Percentiles rank a stretch among this genome's conserved stretches.
Conservation (phyloP, 495 filamentous ascomycete species). For the Aspergillus mulundensis region DNA sequence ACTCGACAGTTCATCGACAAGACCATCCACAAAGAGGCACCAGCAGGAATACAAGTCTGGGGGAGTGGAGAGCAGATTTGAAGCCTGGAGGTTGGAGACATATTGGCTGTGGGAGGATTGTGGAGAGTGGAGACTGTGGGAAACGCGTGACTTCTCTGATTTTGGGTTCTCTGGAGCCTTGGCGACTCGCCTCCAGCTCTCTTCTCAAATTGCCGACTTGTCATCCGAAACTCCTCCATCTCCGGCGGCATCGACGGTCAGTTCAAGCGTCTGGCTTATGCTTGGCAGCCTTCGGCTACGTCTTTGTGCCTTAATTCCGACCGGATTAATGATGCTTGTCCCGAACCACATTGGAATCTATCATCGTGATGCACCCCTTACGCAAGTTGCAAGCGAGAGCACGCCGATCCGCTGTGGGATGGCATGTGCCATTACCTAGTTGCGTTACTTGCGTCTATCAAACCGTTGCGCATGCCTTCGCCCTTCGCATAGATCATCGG, state of each 20-base stretch:
- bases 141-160: no score
- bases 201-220: neutral
- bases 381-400: neutral
- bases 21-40: neutral
- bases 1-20: neutral
- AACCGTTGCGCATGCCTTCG: neutral
- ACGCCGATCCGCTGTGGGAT: neutral
- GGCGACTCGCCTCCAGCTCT: neutral
- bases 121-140: neutral
- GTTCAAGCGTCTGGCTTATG: neutral
- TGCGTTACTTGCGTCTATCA: neutral
- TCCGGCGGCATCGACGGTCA: neutral
- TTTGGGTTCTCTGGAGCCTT: neutral
- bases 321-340: neutral
- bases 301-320: neutral
- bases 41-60: neutral
- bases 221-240: neutral
- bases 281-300: slow-evolving; percentile 6
- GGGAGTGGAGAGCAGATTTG: slow-evolving; percentile 1
- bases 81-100: neutral
- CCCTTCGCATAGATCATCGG: neutral
- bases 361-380: neutral
- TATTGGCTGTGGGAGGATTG: neutral
- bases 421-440: neutral
- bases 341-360: neutral